Conservation (phyloP, 306 rosid genomes). For the Castanopsis chinensis region DNA sequence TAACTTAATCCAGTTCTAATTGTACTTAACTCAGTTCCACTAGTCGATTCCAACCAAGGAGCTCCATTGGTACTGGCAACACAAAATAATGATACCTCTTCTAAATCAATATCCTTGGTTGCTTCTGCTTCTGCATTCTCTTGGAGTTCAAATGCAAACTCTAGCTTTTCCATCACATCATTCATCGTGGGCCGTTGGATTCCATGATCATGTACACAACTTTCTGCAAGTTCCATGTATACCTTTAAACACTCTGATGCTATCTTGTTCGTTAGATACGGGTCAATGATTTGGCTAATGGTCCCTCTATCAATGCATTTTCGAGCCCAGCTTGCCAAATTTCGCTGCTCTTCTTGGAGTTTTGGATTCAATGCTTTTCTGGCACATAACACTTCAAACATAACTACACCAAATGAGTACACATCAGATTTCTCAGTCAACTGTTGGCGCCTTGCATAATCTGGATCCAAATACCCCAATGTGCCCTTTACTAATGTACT, state of each 20-base stretch:
- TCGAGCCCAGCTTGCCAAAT: constrained; percentile 7
- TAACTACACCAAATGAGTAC: constrained; percentile 33
- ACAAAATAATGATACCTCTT: background rate
- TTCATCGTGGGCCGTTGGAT: constrained; percentile 53
- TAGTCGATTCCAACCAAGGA: background rate
- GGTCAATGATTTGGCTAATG: constrained; percentile 33
- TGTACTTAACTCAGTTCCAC: background rate
- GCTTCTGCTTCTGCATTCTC: background rate
- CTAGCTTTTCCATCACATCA: constrained; percentile 57
- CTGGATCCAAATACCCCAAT: constrained; percentile 33
- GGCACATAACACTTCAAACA: constrained; percentile 21
- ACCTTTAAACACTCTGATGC: constrained; percentile 30
- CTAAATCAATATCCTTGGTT: background rate
- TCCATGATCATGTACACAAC: constrained; percentile 54
- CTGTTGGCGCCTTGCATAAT: background rate
- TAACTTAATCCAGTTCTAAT: background rate
- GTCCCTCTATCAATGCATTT: constrained; percentile 21
- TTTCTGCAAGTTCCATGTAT: constrained; percentile 36
- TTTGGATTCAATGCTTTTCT: background rate
- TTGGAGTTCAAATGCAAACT: constrained; percentile 54
- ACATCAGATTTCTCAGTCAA: constrained; percentile 26
- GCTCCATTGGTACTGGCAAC: background rate
- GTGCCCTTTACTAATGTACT: constrained; percentile 34
- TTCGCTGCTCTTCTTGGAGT: background rate
- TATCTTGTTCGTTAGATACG: constrained; percentile 22